Evolutionary conservation across 2,329 filamentous ascomycete species (phyloP).

Genomic region (Colletotrichum cordylinicola): DNA sequence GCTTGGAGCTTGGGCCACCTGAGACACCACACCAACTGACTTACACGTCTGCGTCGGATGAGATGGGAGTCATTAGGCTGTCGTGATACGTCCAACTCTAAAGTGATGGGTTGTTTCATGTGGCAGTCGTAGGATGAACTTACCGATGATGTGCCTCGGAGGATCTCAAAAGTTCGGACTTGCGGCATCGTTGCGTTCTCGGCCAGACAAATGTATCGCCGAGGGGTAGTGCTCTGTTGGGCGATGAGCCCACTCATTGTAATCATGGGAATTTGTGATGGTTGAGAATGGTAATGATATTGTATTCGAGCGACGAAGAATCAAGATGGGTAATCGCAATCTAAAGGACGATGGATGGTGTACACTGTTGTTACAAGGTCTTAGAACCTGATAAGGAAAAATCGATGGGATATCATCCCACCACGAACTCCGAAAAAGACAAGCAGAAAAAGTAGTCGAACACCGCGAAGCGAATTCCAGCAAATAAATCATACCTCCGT

Average conservation of each 20-base stretch:
- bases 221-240: background rate
- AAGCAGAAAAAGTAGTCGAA: background rate
- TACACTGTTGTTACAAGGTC: background rate
- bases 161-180: background rate
- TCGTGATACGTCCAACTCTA: background rate
- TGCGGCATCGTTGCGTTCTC: background rate
- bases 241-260: background rate
- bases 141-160: background rate
- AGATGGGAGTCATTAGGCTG: background rate
- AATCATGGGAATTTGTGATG: accelerated
- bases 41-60: background rate
- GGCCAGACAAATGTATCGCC: background rate
- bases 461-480: background rate
- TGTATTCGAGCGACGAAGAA: background rate
- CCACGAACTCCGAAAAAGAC: background rate
- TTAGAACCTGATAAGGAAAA: background rate
- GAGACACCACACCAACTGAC: background rate
- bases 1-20: slow-evolving; percentile 15
- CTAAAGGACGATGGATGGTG: background rate
- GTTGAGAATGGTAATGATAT: background rate
- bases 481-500: background rate
- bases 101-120: background rate
- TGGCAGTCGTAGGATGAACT: background rate
- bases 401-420: background rate
- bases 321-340: background rate